Percentiles rank a stretch among this genome's conserved stretches.
Conservation (phyloP, 2,329 filamentous ascomycete genomes). For the Penicillium sp. region DNA sequence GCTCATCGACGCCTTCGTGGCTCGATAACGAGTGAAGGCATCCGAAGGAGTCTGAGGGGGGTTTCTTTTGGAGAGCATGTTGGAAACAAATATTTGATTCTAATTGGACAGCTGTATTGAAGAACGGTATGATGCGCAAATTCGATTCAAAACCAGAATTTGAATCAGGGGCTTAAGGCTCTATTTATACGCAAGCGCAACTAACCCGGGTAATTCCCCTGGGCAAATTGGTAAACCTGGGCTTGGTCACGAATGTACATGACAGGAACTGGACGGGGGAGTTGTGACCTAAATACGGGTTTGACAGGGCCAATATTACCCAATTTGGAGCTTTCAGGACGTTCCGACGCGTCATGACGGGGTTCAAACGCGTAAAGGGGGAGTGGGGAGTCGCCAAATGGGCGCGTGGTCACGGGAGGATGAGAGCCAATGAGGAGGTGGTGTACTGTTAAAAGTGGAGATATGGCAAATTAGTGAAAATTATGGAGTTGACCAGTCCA, state of each 20-base stretch:
- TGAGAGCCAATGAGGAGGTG: conserved; percentile 22
- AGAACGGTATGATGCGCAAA: background rate
- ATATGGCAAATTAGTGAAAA: conserved; percentile 13
- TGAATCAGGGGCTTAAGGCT: background rate
- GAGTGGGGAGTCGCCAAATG: conserved; percentile 36
- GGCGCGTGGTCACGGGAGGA: conserved; percentile 37
- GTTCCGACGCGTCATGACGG: conserved; percentile 20
- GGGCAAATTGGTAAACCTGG: background rate
- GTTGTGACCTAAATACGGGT: background rate
- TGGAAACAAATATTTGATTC: background rate
- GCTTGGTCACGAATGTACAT: conserved; percentile 4
- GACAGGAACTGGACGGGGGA: conserved; percentile 5
- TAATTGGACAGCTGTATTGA: background rate
- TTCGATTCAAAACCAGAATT: conserved; percentile 2
- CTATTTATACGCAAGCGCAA: background rate
- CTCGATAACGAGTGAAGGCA: conserved; percentile 38
- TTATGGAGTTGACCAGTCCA: background rate
- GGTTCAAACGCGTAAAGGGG: conserved; percentile 36
- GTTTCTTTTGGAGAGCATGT: conserved; percentile 16
- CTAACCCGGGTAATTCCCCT: background rate
- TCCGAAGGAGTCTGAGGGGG: conserved; percentile 13
- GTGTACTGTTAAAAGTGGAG: conserved; percentile 5
- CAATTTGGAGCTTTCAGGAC: conserved; percentile 3
- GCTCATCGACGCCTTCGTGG: conserved; percentile 37
- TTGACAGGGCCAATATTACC: conserved; percentile 13